A percentile compares a stretch with the other conserved stretches of the same genome.
Evolutionary conservation across 306 rosid species (phyloP).

Genomic region (Erythrophleum fordii): DNA sequence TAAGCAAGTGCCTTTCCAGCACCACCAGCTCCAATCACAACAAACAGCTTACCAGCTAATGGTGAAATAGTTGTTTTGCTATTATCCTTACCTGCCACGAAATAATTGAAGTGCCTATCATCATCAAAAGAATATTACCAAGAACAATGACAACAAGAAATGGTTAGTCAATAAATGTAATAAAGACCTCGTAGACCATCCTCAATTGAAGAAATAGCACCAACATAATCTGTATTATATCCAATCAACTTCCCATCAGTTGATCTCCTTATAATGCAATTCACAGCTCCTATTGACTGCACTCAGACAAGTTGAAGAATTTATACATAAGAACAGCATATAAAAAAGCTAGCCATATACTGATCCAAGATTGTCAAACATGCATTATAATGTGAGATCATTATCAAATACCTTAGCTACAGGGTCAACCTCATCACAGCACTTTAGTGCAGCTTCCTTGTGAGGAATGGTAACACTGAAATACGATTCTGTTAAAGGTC

Average conservation of each 20-base stretch:
- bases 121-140: conserved; percentile 19
- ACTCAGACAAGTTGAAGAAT: conserved; percentile 31
- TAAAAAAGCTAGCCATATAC: conserved; percentile 28
- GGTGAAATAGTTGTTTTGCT: conserved; percentile 58
- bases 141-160: conserved; percentile 25
- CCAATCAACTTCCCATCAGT: conserved; percentile 88
- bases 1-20: conserved; percentile 95
- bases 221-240: conserved; percentile 81
- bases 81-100: conserved; percentile 48
- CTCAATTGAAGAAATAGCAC: conserved; percentile 90
- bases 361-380: conserved; percentile 20
- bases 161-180: conserved; percentile 29
- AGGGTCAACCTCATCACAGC: conserved; percentile 94
- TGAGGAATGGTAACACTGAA: conserved; percentile 84
- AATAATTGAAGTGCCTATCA: conserved; percentile 27
- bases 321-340: conserved; percentile 4
- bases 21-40: conserved; percentile 98
- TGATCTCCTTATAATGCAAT: conserved; percentile 73
- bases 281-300: conserved; percentile 95
- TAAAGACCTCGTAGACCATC: conserved; percentile 77
- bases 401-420: conserved; percentile 77
- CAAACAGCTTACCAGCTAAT: conserved; percentile 83
- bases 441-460: conserved; percentile 78
- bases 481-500: conserved; percentile 41
- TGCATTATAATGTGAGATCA: conserved; percentile 25